Base-by-base conservation (phyloP, 2,329 filamentous ascomycete species). In the Pseudophaeomoniella oleicola region DNA sequence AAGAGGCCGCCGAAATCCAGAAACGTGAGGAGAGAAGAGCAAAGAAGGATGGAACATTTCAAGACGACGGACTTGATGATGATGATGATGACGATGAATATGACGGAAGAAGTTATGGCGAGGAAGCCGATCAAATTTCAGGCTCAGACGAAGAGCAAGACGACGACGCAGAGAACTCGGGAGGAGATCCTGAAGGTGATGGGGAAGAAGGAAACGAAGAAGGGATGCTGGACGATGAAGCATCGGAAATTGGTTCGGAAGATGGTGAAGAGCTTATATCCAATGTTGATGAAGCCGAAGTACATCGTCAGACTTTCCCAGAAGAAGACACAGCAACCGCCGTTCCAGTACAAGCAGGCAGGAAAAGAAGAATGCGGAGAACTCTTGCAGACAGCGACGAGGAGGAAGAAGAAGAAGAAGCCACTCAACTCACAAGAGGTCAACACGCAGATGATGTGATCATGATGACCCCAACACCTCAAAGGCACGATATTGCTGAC, bases 1-100 rank as follows among this genome's bases (percentile, higher is more conserved):
- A 76, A 42, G 84, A 96, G 52, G 87, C 79, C 2, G 72, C 81
- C 32, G 77, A 81, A 46, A 77, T 96, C 35, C 80, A 78, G 57
- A 75, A 80, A 48, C 67, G 75, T 34, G 90, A 98, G 59, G 76
- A 76, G 44, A 78, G 72, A 17, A 76, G 74, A 32, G 75, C 75
- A 0, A 88, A 82, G 59, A 75, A 76, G 50, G 69, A 75, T 37
- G 57, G 56, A 5, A 65, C 66, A 30, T 60, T 57, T 4, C 60
- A 58, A 36, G 57, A 55, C 12, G 60, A 66, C 37, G 58, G 50
- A 3, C 57, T 67, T 4, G 67, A 61, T 17, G 68, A 67, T 35
- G 68, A 69, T 33, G 71, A 71, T 41, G 69, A 71, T 37, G 67
- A 70, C 37, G 70, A 74, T 34, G 68, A 69, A 30, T 57, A 62